Base-by-base conservation (phyloP, 2,329 filamentous ascomycete species). In the Fusarium torulosum region DNA sequence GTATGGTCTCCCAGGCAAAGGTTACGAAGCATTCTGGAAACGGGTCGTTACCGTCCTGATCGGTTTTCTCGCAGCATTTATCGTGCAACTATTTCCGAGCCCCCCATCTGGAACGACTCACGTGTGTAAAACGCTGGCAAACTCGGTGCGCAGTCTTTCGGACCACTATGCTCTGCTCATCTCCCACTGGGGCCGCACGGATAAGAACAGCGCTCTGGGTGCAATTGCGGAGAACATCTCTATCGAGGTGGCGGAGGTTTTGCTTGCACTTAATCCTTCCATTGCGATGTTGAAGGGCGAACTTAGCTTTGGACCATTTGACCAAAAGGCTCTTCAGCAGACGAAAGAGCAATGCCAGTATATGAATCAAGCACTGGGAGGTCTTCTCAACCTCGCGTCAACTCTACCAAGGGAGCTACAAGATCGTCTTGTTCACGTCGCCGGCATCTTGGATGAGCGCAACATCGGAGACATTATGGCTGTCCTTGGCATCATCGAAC, bases 381-480 rank as follows among this genome's bases (percentile, higher is more conserved):
- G 75, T 21, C 75, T 79, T 3, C 67, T 79, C 1, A 60, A 67
- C 7, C 61, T 78, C 21, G 83, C 59, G 63, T 75, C 65, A 35
- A 78, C 47, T 20, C 67, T 86, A 0, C 80, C 84, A 0, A 70
- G 73, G 3, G 67, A 79, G 1, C 75, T 83, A 3, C 82, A 82
- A 41, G 66, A 72, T 3, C 78, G 81, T 0, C 75, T 86, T 0
- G 73, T 77, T 0, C 74, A 66, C 1, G 71, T 75, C 1, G 75
- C 76, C 0, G 83, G 83, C 2, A 70, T 84, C 1, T 67, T 80
- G 1, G 79, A 83, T 29, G 79, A 84, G 17, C 73, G 75, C 2
- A 75, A 75, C n/a, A 80, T 86, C 11, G 82, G 80, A 5, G 83
- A 85, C 27, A 65, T 84, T 50, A 86, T 85, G 84, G 81, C 82